Evolutionary conservation across 257 asterid genomes (phyloP), one percentile per base, ranked within the genome.

Genomic region (Hygrophila difformis): DNA sequence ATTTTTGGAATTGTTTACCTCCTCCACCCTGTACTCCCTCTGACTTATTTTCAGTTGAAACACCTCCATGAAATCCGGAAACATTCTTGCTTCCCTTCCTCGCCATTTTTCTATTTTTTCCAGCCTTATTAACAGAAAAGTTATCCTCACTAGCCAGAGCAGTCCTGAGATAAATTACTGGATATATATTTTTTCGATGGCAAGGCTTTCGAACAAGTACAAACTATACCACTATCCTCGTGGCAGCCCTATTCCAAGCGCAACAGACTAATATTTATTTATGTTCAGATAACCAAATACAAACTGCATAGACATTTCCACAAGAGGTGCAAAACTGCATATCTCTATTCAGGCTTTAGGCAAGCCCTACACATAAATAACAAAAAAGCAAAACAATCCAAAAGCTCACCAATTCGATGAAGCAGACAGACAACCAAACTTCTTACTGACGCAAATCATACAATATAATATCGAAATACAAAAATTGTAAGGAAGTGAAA

Each of bases 171-270:
- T 26, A 40, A 34, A 52, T 19, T 21, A 23, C 51, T 62, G n/a
- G 54, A 36, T 53, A 44, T 62, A 58, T 66, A 65, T 26, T 59
- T 70, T 62, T 81, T 63, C 40, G 35, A 51, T 19, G 63, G 41
- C 73, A 73, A 62, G 47, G 81, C 83, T 74, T 49, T 68, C 29
- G 58, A 67, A 42, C 81, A 82, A 65, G 78, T 34, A 65, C 79
- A 66, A 51, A 73, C 89, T 75, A 67, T 73, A 46, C 36, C 61
- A 46, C 11, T 50, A 22, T 18, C 26, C 40, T 0, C 16, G 39
- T 39, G 34, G 47, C 57, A 8, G 18, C 18, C 72, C 65, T 56
- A 44, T n/a, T n/a, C n/a, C n/a, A n/a, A n/a, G n/a, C 17, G 35
- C 33, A 52, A 35, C 39, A 14, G 14, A 22, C n/a, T 41, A 67